Percentiles rank a stretch among this genome's conserved stretches.
Conservation (phyloP, 2,329 filamentous ascomycete species). For the Xylogone sp. region DNA sequence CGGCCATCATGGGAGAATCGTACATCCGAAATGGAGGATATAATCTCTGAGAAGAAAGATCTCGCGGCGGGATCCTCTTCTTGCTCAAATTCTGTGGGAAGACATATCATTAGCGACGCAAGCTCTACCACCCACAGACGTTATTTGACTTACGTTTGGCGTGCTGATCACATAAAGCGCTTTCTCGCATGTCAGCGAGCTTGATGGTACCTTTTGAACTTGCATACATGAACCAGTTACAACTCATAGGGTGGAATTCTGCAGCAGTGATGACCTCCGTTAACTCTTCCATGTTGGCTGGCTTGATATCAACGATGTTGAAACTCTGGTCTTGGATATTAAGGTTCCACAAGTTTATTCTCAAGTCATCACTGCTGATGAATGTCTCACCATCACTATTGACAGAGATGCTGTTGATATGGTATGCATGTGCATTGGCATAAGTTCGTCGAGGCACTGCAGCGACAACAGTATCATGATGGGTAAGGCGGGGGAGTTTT, state of each 20-base stretch:
- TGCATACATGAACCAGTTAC: slow-evolving; percentile 99
- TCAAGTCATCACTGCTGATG: slow-evolving; percentile 95
- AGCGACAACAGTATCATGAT: slow-evolving; percentile 97
- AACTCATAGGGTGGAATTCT: slow-evolving; percentile 94
- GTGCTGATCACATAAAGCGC: slow-evolving; percentile 91
- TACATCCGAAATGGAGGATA: slow-evolving; percentile 97
- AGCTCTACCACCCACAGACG: background rate
- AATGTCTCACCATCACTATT: slow-evolving; percentile 99
- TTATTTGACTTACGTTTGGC: slow-evolving; percentile 67
- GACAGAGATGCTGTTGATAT: slow-evolving; percentile 99
- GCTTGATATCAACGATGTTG: slow-evolving; percentile 99
- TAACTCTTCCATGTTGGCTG: slow-evolving; percentile 98
- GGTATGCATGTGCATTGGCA: slow-evolving; percentile 96
- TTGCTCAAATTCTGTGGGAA: slow-evolving; percentile 85
- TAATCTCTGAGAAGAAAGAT: slow-evolving; percentile 99
- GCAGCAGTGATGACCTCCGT: slow-evolving; percentile 98
- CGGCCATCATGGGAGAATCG: slow-evolving; percentile 95
- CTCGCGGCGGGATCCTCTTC: slow-evolving; percentile 96
- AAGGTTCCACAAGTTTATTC: slow-evolving; percentile 98
- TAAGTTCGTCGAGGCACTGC: slow-evolving; percentile 95
- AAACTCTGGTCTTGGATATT: slow-evolving; percentile 99
- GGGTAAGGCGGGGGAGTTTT: slow-evolving; percentile 92
- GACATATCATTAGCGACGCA: slow-evolving; percentile 10
- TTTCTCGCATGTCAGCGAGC: slow-evolving; percentile 96
- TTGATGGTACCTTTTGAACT: slow-evolving; percentile 99